Base-by-base conservation (phyloP, 1,284 basidiomycete species). In the Cystobasidium sp. region DNA sequence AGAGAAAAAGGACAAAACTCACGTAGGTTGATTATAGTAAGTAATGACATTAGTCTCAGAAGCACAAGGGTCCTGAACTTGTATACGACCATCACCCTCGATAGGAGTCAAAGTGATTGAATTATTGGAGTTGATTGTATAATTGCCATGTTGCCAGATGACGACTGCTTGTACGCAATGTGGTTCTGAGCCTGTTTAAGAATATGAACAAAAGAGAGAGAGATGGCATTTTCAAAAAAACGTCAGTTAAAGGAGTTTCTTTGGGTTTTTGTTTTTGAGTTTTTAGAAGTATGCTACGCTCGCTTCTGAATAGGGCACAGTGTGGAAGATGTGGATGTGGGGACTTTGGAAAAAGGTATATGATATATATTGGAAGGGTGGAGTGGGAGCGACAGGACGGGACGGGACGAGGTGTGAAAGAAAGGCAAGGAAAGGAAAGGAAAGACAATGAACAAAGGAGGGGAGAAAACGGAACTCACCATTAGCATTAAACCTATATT, bases 31-130 rank as follows among this genome's bases (percentile, higher is more conserved):
- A 84, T 92, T 90, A 86, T 93, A 95, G 73, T 85, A 83, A 79
- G 93, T 89, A 80, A 95, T 87, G 81, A 93, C 89, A 82, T 93
- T 92, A 39, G 93, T 93, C 6, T 87, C 85, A 4, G 92, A 90
- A 0, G 90, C 90, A 80, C 94, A 97, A 0, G 92, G 89, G 78
- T 94, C 90, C 84, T 97, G 93, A 61, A 96, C 87, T 84, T 94
- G 93, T 81, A 95, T 92, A 83, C 88, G 91, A 18, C 94, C 94
- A 81, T 97, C 94, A 39, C 80, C 74, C n/a, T 85, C 86, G 76
- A 91, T 87, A 2, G 93, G 92, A 1, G 80, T 84, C 79, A 92
- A 83, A 51, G 86, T 81, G 75, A 97, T 88, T 12, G 91, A 92
- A 55, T 92, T 92, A 81, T 96, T 94, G 70, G 84, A 43, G 75